phyloP scores from a whole-genome alignment of 225 moss, liverwort and hornwort species.

The Thuidium tamariscinum region DNA sequence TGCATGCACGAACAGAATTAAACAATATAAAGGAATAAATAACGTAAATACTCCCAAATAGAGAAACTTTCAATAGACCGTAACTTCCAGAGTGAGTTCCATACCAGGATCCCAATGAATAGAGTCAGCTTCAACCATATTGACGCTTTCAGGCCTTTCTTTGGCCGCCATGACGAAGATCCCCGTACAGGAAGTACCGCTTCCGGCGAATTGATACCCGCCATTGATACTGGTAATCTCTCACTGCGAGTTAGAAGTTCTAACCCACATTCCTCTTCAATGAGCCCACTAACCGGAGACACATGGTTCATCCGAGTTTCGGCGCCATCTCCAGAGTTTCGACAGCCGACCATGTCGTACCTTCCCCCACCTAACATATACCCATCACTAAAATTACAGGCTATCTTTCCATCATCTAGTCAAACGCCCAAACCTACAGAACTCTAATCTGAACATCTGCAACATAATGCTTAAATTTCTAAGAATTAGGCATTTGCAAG shows the following conservation, averaged over 20 bases:
- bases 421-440: neutral
- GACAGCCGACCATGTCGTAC: conserved; percentile 34
- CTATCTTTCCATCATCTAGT: neutral
- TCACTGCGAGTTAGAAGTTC: conserved; percentile 4
- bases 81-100: neutral
- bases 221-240: conserved; percentile 2
- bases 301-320: conserved; percentile 14
- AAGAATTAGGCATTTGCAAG: neutral
- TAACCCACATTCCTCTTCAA: conserved; percentile 10
- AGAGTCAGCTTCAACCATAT: conserved; percentile 53
- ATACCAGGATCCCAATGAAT: conserved; percentile 51
- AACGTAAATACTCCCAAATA: neutral
- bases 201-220: neutral
- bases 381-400: conserved; percentile 12
- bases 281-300: conserved; percentile 5
- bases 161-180: conserved; percentile 20
- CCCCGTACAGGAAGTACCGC: conserved; percentile 4
- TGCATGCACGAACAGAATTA: neutral
- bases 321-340: conserved; percentile 3
- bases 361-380: conserved; percentile 27
- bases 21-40: neutral
- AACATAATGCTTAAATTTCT: conserved; percentile 9
- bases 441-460: conserved; percentile 8
- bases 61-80: neutral
- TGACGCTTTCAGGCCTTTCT: conserved; percentile 34